These are phyloP conservation scores for Quercus robur DNA, from an alignment of 306 rosid species.

Conservation along the genomic window DNA sequence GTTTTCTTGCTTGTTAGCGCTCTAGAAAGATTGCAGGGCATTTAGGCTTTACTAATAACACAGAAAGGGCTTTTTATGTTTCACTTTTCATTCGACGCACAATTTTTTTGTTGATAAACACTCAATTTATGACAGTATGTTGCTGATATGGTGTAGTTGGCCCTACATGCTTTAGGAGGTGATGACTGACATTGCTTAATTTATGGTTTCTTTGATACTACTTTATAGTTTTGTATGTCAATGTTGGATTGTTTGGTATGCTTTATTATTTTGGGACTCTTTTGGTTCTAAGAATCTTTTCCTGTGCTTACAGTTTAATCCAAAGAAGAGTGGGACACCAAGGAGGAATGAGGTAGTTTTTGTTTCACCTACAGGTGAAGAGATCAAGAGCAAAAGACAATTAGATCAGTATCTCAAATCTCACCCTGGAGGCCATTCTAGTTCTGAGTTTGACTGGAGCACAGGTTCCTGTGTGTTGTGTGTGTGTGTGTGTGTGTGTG, in stretches of 20 bases:
- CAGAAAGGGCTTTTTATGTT: neutral
- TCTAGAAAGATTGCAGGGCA: no score
- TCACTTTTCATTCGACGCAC: neutral
- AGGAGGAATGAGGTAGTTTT: constrained; percentile 11
- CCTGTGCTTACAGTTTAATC: neutral
- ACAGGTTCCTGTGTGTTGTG: constrained; percentile 9
- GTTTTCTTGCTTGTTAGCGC: no score
- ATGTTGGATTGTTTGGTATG: neutral
- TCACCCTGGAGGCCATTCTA: constrained; percentile 24
- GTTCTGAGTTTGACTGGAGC: constrained; percentile 25
- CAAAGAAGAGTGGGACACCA: constrained; percentile 12
- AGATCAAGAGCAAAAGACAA: constrained; percentile 18
- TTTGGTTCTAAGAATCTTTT: neutral
- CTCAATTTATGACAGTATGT: neutral
- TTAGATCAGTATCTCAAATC: constrained; percentile 23
- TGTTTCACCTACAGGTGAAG: constrained; percentile 21
- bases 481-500: neutral
- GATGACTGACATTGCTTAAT: neutral
- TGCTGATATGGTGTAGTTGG: neutral
- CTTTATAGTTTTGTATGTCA: neutral
- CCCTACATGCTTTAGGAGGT: neutral
- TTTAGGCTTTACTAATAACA: no score
- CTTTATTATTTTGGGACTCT: neutral
- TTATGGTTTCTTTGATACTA: neutral
- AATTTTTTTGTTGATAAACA: neutral